phyloP scores from a whole-genome alignment of 192 early-diverging fungal species.

The Jimgerdemannia lactiflua region DNA sequence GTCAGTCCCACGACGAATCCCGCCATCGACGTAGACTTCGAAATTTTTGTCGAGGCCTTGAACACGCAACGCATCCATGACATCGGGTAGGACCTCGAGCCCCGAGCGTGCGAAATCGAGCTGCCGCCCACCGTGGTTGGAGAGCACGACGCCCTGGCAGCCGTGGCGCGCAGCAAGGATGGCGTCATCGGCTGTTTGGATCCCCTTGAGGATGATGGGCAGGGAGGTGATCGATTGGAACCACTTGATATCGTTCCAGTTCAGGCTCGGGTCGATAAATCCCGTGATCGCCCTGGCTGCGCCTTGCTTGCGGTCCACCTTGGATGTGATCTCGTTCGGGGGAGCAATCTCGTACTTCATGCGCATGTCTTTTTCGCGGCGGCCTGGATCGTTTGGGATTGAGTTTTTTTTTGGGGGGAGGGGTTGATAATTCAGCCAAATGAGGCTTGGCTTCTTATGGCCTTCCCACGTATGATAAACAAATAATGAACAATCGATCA shows the following conservation, averaged over 20 bases:
- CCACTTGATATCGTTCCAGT: conserved; percentile 90
- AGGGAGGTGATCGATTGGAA: conserved; percentile 77
- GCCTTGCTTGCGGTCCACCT: conserved; percentile 49
- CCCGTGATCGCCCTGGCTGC: conserved; percentile 66
- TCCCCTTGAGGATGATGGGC: conserved; percentile 92
- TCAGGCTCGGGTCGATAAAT: conserved; percentile 83
- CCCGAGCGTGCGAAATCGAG: conserved; percentile 65
- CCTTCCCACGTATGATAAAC: no score
- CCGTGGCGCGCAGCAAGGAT: conserved; percentile 76
- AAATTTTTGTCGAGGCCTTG: conserved; percentile 51
- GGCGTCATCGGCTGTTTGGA: conserved; percentile 90
- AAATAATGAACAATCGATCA: no score
- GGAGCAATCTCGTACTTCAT: conserved; percentile 52
- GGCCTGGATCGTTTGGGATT: conserved; percentile 37
- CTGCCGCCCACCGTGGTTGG: conserved; percentile 98
- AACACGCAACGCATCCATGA: conserved; percentile 68
- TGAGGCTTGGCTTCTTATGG: neutral
- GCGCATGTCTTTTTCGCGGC: conserved; percentile 81
- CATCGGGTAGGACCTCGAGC: conserved; percentile 89
- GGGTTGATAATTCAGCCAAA: neutral
- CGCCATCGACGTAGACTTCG: conserved; percentile 94
- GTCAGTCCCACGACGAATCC: conserved; percentile 88
- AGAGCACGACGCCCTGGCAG: conserved; percentile 82
- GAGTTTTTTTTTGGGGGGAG: neutral
- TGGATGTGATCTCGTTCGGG: conserved; percentile 21